phyloP scores from a whole-genome alignment of 345 rosid species.

The Conringia planisiliqua region DNA sequence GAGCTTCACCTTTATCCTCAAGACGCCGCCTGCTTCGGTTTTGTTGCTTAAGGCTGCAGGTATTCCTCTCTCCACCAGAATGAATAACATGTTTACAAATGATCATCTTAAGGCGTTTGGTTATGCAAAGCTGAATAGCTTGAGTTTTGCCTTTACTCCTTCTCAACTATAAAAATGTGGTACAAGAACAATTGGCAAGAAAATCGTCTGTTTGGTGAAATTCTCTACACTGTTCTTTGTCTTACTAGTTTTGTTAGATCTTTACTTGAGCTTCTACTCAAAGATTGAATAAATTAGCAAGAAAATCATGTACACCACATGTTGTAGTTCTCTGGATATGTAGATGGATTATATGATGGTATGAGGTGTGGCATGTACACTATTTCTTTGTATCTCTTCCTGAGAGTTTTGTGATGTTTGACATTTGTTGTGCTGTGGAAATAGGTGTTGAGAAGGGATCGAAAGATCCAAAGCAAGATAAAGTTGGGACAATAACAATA shows the following conservation, averaged over 20 bases:
- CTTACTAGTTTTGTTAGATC: background rate
- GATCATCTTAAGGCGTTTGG: background rate
- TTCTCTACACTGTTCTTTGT: background rate
- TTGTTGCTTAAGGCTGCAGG: constrained; percentile 94
- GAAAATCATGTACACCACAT: background rate
- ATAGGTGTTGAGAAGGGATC: constrained; percentile 61
- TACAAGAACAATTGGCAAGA: background rate
- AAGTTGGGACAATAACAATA: constrained; percentile 70
- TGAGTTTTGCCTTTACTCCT: background rate
- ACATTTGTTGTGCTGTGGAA: too few relatives aligned
- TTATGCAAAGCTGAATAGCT: background rate
- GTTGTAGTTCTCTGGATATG: too few relatives aligned
- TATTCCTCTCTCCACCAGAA: constrained; percentile 27
- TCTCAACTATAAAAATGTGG: background rate
- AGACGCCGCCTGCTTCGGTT: constrained; percentile 98
- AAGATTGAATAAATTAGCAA: background rate
- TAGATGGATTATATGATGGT: too few relatives aligned
- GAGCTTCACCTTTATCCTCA: constrained; percentile 91
- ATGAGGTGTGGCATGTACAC: too few relatives aligned
- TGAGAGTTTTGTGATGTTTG: too few relatives aligned
- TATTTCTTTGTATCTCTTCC: too few relatives aligned
- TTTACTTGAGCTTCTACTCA: background rate
- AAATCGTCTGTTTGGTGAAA: background rate
- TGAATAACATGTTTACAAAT: background rate
- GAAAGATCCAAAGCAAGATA: constrained; percentile 62